Evolutionary conservation across 2,329 filamentous ascomycete species (phyloP).

Genomic region (Ceratocystis lukuohia): DNA sequence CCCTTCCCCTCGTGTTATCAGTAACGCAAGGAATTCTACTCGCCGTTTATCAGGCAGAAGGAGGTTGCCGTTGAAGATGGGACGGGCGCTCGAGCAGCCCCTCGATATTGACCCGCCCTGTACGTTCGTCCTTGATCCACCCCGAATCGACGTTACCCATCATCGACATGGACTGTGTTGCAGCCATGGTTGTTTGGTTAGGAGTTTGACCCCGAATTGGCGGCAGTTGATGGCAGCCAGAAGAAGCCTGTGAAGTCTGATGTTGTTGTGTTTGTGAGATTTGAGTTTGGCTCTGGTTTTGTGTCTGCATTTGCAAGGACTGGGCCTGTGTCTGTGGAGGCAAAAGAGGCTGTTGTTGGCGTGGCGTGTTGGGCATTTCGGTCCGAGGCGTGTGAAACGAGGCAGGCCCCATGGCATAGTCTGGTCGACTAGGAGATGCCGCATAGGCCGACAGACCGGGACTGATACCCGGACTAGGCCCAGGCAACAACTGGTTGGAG

Average conservation of each 20-base stretch:
- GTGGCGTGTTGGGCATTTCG: slow-evolving; percentile 29
- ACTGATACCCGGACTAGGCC: slow-evolving; percentile 32
- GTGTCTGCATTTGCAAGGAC: slow-evolving; percentile 1
- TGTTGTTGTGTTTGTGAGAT: slow-evolving; percentile 9
- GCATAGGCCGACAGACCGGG: slow-evolving; percentile 35
- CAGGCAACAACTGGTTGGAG: slow-evolving; percentile 26
- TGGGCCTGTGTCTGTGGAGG: slow-evolving; percentile 21
- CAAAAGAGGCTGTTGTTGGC: slow-evolving; percentile 17
- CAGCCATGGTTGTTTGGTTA: not conserved
- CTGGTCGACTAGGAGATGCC: slow-evolving; percentile 32
- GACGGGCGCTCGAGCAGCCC: slow-evolving; percentile 47
- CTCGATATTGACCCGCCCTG: slow-evolving; percentile 44
- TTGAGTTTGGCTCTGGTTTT: slow-evolving; percentile 19
- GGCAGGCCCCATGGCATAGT: slow-evolving; percentile 33
- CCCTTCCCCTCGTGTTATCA: not conserved
- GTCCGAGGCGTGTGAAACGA: slow-evolving; percentile 42
- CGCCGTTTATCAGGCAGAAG: slow-evolving; percentile 6
- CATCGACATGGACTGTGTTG: slow-evolving; percentile 13
- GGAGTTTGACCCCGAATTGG: slow-evolving; percentile 32
- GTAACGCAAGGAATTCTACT: not conserved
- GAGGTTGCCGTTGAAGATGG: slow-evolving; percentile 24
- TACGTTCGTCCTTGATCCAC: slow-evolving; percentile 37
- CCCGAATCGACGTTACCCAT: slow-evolving; percentile 18
- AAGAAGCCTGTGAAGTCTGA: slow-evolving; percentile 20
- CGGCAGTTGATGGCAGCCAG: slow-evolving; percentile 30